phyloP scores from a whole-genome alignment of 345 rosid genomes.

The Raphanus raphanistrum region DNA sequence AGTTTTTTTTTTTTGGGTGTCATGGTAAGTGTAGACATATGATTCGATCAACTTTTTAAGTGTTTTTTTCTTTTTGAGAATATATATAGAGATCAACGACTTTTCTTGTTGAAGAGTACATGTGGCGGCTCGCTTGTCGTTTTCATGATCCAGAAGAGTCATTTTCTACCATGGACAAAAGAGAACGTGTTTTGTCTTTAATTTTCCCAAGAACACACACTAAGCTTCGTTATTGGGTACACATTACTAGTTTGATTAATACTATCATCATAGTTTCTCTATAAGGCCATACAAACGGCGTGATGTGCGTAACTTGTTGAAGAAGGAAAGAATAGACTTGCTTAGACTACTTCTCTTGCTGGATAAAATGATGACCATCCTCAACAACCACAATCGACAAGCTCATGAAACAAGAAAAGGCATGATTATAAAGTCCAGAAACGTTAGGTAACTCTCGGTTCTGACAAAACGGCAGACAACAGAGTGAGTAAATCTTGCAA shows the following conservation, averaged over 20 bases:
- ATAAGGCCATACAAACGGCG: background rate
- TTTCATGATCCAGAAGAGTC: background rate
- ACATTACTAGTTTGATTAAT: background rate
- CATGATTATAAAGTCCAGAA: conserved; percentile 8
- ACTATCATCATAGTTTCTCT: background rate
- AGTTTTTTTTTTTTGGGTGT: background rate
- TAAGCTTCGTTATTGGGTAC: background rate
- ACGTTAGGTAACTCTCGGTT: conserved; percentile 17
- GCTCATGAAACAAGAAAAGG: conserved; percentile 17
- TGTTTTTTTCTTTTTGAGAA: background rate
- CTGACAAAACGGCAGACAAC: conserved; percentile 2
- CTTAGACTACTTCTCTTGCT: conserved; percentile 54
- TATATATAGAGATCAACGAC: background rate
- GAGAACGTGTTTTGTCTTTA: background rate
- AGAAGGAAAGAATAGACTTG: conserved; percentile 56
- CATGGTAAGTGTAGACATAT: background rate
- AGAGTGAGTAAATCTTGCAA: background rate
- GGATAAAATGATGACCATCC: conserved; percentile 67
- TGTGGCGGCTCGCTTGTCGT: background rate
- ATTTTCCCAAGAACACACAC: background rate
- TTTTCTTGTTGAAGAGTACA: background rate
- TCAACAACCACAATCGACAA: conserved; percentile 44
- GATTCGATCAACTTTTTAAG: background rate
- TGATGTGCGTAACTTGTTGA: conserved; percentile 33
- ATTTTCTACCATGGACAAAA: background rate